Percentiles rank a stretch among this genome's conserved stretches.
These are phyloP conservation scores for Solanum sparsipilum DNA, from an alignment of 257 asterid species.

Conservation along the genomic window DNA sequence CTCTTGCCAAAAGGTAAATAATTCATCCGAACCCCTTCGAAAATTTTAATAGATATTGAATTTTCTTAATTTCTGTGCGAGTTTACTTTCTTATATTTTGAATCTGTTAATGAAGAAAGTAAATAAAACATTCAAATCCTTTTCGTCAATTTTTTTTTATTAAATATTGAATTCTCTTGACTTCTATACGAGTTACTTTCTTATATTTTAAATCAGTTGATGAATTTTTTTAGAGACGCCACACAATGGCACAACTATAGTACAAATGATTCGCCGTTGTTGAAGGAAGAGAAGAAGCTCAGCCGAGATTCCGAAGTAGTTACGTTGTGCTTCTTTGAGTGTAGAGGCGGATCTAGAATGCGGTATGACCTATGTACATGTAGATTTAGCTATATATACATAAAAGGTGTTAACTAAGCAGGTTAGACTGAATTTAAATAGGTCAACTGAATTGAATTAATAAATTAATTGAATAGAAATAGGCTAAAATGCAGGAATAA, in stretches of 20 bases:
- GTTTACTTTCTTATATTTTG: background rate
- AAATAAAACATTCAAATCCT: too few relatives aligned
- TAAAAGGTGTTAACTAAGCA: too few relatives aligned
- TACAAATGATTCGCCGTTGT: background rate
- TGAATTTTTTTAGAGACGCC: accelerated
- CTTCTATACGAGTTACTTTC: background rate
- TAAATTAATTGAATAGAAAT: background rate
- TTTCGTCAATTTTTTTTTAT: too few relatives aligned
- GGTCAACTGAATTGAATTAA: background rate
- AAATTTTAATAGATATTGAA: background rate
- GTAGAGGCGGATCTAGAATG: background rate
- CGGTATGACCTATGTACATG: accelerated
- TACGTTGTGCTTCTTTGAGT: background rate
- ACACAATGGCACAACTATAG: background rate
- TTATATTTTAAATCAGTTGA: background rate
- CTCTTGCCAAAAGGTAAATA: too few relatives aligned
- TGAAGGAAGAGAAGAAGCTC: background rate
- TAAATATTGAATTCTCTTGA: background rate
- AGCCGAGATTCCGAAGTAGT: background rate
- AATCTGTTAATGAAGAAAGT: background rate
- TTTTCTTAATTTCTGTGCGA: background rate
- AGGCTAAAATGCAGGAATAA: background rate
- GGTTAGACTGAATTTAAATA: background rate
- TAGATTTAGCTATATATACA: background rate
- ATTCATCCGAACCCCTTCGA: too few relatives aligned